Percentiles rank a stretch among this genome's conserved stretches.
Evolutionary conservation across 768 basidiomycete genomes (phyloP).

Genomic region (Calocybe gangraenosa): DNA sequence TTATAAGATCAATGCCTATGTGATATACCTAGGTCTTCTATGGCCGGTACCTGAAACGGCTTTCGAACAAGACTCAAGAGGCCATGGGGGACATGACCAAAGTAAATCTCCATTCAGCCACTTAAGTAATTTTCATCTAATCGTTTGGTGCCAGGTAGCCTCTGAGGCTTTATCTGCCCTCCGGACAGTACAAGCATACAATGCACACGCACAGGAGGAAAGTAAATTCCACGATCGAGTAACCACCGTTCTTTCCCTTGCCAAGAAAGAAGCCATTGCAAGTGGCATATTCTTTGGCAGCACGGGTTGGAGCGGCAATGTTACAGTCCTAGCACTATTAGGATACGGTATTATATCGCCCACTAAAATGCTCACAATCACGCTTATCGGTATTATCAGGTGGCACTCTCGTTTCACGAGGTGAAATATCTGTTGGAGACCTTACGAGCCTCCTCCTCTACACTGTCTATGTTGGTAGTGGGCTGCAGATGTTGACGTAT

Average conservation of each 20-base stretch:
- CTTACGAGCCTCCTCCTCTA: constrained; percentile 87
- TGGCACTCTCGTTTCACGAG: constrained; percentile 84
- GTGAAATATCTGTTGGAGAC: constrained; percentile 88
- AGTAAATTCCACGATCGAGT: constrained; percentile 69
- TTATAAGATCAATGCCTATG: neutral
- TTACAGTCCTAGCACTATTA: constrained; percentile 82
- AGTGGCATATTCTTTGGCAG: constrained; percentile 91
- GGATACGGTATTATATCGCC: constrained; percentile 68
- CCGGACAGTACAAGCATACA: constrained; percentile 88
- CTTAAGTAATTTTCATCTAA: neutral
- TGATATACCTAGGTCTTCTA: constrained; percentile 76
- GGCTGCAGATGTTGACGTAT: constrained; percentile 76
- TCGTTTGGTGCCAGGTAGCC: constrained; percentile 50
- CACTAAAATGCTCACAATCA: neutral
- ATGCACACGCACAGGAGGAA: constrained; percentile 76
- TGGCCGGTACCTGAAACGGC: constrained; percentile 88
- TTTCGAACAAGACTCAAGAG: constrained; percentile 90
- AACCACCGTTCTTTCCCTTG: constrained; percentile 64
- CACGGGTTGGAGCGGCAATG: constrained; percentile 90
- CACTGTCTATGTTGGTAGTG: constrained; percentile 83
- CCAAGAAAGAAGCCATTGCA: constrained; percentile 84
- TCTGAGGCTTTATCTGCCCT: constrained; percentile 87
- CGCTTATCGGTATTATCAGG: constrained; percentile 39
- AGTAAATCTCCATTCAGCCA: constrained; percentile 31
- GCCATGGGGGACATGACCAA: constrained; percentile 95